These are phyloP conservation scores for Apiotrichum mycotoxinovorans DNA, from an alignment of 1,284 basidiomycete genomes.

Conservation along the genomic window DNA sequence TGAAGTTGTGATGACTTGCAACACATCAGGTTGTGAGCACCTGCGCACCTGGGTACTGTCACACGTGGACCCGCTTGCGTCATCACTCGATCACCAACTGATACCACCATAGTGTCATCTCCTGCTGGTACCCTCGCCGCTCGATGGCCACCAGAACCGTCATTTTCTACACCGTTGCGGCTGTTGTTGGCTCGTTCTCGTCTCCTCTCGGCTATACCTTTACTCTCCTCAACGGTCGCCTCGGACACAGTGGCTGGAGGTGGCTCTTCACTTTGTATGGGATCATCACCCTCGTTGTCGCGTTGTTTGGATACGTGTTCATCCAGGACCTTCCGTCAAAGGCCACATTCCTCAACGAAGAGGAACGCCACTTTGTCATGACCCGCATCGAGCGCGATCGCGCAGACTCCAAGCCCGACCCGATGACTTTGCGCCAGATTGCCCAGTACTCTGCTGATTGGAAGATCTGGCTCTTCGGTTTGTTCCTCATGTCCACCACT, in stretches of 20 bases:
- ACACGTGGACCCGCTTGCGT: background rate
- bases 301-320: background rate
- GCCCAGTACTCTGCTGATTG: slow-evolving; percentile 42
- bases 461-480: slow-evolving; percentile 50
- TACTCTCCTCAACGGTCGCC: slow-evolving; percentile 5
- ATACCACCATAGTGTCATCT: background rate
- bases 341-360: slow-evolving; percentile 7
- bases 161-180: slow-evolving; percentile 47
- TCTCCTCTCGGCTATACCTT: slow-evolving; percentile 10
- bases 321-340: slow-evolving; percentile 12
- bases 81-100: no score
- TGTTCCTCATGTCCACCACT: slow-evolving; percentile 43
- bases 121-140: slow-evolving; percentile 52
- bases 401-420: slow-evolving; percentile 48
- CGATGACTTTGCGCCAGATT: slow-evolving; percentile 42
- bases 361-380: slow-evolving; percentile 4
- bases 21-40: no score
- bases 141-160: slow-evolving; percentile 47
- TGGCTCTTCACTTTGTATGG: background rate
- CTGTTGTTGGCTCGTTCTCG: slow-evolving; percentile 16
- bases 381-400: slow-evolving; percentile 16
- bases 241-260: slow-evolving; percentile 5
- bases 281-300: slow-evolving; percentile 1
- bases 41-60: no score
- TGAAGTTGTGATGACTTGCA: no score